Base-by-base conservation (phyloP, 108 stramenopile genomes). In the Nitzschia putrida region DNA sequence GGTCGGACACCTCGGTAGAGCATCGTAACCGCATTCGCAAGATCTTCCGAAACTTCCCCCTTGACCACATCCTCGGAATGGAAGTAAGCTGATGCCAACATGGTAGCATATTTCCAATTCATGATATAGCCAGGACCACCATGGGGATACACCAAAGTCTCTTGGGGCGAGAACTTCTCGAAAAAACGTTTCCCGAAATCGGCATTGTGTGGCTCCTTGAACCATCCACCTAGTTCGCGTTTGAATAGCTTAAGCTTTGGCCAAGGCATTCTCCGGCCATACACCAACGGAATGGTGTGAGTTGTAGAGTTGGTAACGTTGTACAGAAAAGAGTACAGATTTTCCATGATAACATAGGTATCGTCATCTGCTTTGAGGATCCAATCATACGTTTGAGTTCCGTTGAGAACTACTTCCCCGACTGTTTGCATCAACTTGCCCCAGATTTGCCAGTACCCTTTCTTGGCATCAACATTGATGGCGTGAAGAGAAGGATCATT, bases 321-420 rank as follows among this genome's bases (percentile, higher is more conserved):
- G 6, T 12, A 66, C 23, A 66, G 52, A 38, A 53, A 66, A 8
- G 26, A n/a, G 18, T 53, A 26, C 29, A 66, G 34, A 38, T 66
- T 66, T 24, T 66, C 64, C 64, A 66, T 66, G 24, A 66, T 66
- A 12, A 66, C 64, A 66, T 53, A 66, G 51, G 64, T 53, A 22
- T 66, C 64, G n/a, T 66, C 64, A 53, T 66, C 64, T 20, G 64
- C 50, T 24, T 66, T 66, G 23, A 66, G 34, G 18, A 66, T 53
- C 64, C 64, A 66, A n/a, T 66, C 64, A 29, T 25, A 66, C 0
- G 38, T n/a, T 14, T 53, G 18, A n/a, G 34, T 40, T 13, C 21
- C 23, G 23, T 64, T 64, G 6, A 12, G 34, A 13, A 29, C 38
- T 34, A 39, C 37, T 22, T 44, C 8, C 13, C 44, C 43, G 11